Evolutionary conservation across 1,139 yeast species (phyloP).

Genomic region (Kodamaea plutei): DNA sequence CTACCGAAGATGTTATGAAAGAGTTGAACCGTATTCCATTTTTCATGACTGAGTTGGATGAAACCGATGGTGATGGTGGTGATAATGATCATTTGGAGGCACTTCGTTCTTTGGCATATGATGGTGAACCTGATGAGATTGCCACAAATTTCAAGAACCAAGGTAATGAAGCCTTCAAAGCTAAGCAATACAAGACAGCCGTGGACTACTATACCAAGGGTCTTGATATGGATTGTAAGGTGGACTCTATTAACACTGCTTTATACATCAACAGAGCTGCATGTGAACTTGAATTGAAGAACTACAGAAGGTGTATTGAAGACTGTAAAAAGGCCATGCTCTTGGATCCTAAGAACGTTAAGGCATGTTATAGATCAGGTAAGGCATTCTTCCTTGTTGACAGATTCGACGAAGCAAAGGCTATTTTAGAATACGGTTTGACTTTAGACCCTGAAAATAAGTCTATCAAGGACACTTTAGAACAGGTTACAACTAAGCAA

Average conservation of each 20-base stretch:
- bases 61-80: slow-evolving; percentile 73
- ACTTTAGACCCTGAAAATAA: slow-evolving; percentile 54
- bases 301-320: slow-evolving; percentile 80
- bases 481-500: slow-evolving; percentile 39
- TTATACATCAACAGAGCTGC: slow-evolving; percentile 84
- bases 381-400: slow-evolving; percentile 71
- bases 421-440: slow-evolving; percentile 62
- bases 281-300: slow-evolving; percentile 78
- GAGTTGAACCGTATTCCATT: slow-evolving; percentile 86
- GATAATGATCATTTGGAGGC: slow-evolving; percentile 80
- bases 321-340: slow-evolving; percentile 75
- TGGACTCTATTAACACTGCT: slow-evolving; percentile 49
- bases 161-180: slow-evolving; percentile 82
- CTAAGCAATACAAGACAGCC: slow-evolving; percentile 71
- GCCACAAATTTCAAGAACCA: slow-evolving; percentile 88
- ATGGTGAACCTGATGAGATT: slow-evolving; percentile 91
- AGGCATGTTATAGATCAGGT: slow-evolving; percentile 84
- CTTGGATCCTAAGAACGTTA: slow-evolving; percentile 64
- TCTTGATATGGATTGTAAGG: slow-evolving; percentile 62
- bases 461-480: slow-evolving; percentile 44
- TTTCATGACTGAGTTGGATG: slow-evolving; percentile 87
- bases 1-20: slow-evolving; percentile 71
- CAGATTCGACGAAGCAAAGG: slow-evolving; percentile 67
- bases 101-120: slow-evolving; percentile 84
- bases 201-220: slow-evolving; percentile 78